A percentile compares a stretch with the other conserved stretches of the same genome.
Evolutionary conservation across 441 rosid genomes (phyloP).

Genomic region (Mallotus japonicus): DNA sequence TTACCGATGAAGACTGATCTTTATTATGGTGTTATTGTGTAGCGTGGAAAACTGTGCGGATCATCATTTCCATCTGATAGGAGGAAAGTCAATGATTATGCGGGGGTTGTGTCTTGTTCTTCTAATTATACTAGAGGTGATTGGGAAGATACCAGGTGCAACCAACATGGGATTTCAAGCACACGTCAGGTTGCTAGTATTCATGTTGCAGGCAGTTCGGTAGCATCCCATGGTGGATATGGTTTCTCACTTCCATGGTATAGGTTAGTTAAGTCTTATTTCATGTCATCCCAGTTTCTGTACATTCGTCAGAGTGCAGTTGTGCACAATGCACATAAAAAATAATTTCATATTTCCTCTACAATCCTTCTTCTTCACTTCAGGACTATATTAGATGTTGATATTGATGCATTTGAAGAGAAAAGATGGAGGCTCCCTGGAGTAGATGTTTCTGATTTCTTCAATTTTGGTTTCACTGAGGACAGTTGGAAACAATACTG

Average conservation of each 20-base stretch:
- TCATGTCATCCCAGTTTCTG: not conserved
- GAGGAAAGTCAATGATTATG: conserved; percentile 23
- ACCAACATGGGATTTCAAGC: conserved; percentile 24
- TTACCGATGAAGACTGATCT: conserved; percentile 6
- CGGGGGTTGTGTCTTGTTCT: conserved; percentile 17
- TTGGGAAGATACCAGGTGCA: conserved; percentile 29
- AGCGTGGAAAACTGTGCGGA: conserved; percentile 30
- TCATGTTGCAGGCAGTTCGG: conserved; percentile 22
- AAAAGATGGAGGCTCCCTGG: conserved; percentile 54
- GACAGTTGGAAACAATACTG: conserved; percentile 58
- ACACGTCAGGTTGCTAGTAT: conserved; percentile 25
- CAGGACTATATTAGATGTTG: conserved; percentile 53
- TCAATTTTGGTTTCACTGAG: conserved; percentile 56
- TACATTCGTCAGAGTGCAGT: not conserved
- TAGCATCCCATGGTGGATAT: conserved; percentile 36
- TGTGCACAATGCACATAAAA: not conserved
- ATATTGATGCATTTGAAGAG: conserved; percentile 44
- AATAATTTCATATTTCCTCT: not conserved
- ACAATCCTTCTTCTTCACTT: conserved; percentile 10
- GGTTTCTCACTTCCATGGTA: conserved; percentile 51
- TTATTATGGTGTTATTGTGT: conserved; percentile 19
- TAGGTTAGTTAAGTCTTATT: conserved; percentile 45
- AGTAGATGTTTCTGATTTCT: conserved; percentile 46
- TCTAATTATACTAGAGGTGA: conserved; percentile 28
- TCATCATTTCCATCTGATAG: conserved; percentile 26